Evolutionary conservation across 345 rosid species (phyloP).

Genomic region (Aquilaria sinensis): DNA sequence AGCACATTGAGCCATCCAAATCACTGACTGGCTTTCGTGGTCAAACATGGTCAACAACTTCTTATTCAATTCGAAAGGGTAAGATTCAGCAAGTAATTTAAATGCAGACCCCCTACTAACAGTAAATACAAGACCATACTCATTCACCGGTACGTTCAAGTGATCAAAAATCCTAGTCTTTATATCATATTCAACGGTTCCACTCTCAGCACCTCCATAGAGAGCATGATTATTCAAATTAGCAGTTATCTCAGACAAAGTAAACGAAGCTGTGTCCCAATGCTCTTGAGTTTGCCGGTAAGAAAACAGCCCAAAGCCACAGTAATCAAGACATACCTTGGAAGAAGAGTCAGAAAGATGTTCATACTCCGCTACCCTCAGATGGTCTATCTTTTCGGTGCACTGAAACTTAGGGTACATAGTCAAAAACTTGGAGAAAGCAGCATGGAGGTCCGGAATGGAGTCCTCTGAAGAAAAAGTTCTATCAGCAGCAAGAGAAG

Average conservation of each 20-base stretch:
- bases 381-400: conserved; percentile 60
- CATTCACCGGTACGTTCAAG: conserved; percentile 78
- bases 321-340: conserved; percentile 92
- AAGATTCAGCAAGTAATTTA: conserved; percentile 71
- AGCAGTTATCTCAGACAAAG: conserved; percentile 79
- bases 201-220: conserved; percentile 75
- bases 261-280: conserved; percentile 74
- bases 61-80: conserved; percentile 70
- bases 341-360: conserved; percentile 50
- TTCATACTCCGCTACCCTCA: conserved; percentile 61
- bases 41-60: conserved; percentile 80
- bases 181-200: conserved; percentile 72
- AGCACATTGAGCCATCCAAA: conserved; percentile 85
- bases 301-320: conserved; percentile 88
- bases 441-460: conserved; percentile 50
- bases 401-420: conserved; percentile 80
- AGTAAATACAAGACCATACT: conserved; percentile 85
- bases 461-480: conserved; percentile 42
- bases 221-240: conserved; percentile 83
- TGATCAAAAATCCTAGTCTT: conserved; percentile 80
- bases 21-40: conserved; percentile 90
- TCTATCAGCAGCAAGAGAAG: conserved; percentile 61
- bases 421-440: conserved; percentile 60
- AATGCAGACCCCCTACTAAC: conserved; percentile 91
- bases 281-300: conserved; percentile 54